Evolutionary conservation across 1,284 basidiomycete species (phyloP).

Genomic region (Gymnopus androsaceus): DNA sequence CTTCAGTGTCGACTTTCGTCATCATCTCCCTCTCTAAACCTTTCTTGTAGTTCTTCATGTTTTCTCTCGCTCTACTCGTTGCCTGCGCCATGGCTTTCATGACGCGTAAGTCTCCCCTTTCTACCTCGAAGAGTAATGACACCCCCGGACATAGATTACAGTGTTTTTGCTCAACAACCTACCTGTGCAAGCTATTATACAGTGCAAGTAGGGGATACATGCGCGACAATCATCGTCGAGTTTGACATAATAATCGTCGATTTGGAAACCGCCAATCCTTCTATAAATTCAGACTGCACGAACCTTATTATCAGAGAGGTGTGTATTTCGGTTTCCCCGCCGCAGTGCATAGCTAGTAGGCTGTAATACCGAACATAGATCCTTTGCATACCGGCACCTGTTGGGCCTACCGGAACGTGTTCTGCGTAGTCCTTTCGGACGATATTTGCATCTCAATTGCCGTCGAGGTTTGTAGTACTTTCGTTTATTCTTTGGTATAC

Average conservation of each 20-base stretch:
- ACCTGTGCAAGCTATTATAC: constrained; percentile 7
- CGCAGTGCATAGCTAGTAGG: too few relatives aligned
- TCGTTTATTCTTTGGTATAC: too few relatives aligned
- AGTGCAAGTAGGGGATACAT: constrained; percentile 2
- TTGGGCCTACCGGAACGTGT: background rate
- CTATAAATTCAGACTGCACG: constrained; percentile 1
- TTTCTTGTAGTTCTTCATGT: background rate
- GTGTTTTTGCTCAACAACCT: background rate
- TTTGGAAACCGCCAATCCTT: constrained; percentile 7
- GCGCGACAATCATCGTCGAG: background rate
- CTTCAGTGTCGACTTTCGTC: background rate
- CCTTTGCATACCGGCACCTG: constrained; percentile 1
- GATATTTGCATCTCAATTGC: constrained; percentile 4
- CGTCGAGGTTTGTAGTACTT: too few relatives aligned
- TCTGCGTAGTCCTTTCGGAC: constrained; percentile 1
- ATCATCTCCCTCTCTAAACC: background rate
- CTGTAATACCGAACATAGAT: too few relatives aligned
- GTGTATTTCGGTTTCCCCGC: too few relatives aligned
- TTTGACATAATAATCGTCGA: constrained; percentile 4
- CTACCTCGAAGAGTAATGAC: background rate
- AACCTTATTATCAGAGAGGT: constrained; percentile 4
- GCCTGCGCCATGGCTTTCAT: background rate
- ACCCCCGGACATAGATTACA: background rate
- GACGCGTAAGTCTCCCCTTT: background rate
- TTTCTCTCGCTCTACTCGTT: constrained; percentile 1